Conservation (phyloP, 805 yeast genomes). For the Helenozyma rhizophorensis region DNA sequence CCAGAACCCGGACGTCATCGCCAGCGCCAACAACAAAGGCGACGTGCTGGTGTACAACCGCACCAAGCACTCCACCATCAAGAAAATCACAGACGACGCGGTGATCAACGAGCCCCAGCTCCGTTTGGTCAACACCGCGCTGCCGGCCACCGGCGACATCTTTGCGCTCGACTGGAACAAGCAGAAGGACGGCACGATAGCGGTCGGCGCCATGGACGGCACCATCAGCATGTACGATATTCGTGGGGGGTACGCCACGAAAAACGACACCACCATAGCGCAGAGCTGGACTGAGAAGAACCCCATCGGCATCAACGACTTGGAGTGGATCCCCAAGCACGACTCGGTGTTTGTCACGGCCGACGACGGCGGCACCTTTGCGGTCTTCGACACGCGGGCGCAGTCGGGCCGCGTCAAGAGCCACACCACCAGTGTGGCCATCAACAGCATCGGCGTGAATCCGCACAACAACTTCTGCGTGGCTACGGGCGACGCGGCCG, state of each 20-base stretch:
- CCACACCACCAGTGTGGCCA: conserved; percentile 24
- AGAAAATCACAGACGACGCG: conserved; percentile 21
- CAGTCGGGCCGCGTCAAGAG: conserved; percentile 27
- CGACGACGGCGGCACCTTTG: conserved; percentile 52
- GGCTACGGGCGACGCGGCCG: conserved; percentile 66
- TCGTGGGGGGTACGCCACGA: conserved; percentile 15
- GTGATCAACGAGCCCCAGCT: conserved; percentile 48
- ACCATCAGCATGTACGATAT: conserved; percentile 66
- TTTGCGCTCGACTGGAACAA: conserved; percentile 76
- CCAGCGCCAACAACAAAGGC: conserved; percentile 67
- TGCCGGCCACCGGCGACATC: conserved; percentile 43
- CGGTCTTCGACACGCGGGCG: conserved; percentile 30
- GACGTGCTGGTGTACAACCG: conserved; percentile 67
- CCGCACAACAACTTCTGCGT: conserved; percentile 50
- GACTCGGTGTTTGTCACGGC: conserved; percentile 58
- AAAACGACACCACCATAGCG: conserved; percentile 1
- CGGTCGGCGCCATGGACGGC: conserved; percentile 64
- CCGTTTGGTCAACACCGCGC: conserved; percentile 28
- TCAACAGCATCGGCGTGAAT: conserved; percentile 60
- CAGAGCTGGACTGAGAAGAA: conserved; percentile 5
- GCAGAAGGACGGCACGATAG: conserved; percentile 53
- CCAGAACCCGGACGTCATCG: conserved; percentile 79
- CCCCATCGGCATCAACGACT: conserved; percentile 57
- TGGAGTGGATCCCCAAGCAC: conserved; percentile 64
- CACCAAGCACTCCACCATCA: conserved; percentile 61